phyloP scores from a whole-genome alignment of 495 filamentous ascomycete species.

The Xylaria castorea region DNA sequence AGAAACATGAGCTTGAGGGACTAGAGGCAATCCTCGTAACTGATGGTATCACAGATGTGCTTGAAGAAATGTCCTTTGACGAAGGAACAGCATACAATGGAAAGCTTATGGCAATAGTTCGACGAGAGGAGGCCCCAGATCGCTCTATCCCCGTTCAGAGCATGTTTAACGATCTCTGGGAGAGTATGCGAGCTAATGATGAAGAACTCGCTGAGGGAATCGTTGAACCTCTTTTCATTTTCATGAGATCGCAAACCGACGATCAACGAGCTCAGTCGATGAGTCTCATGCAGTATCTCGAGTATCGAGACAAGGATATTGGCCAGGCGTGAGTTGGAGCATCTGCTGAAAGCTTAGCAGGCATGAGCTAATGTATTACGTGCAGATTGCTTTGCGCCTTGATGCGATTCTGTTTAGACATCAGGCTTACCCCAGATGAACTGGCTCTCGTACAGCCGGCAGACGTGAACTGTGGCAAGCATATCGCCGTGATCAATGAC shows the following conservation, averaged over 20 bases:
- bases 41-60: conserved; percentile 36
- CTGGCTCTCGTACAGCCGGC: conserved; percentile 27
- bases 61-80: conserved; percentile 50
- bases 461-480: conserved; percentile 42
- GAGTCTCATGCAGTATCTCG: conserved; percentile 38
- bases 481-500: conserved; percentile 48
- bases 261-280: conserved; percentile 23
- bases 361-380: background rate
- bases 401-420: conserved; percentile 44
- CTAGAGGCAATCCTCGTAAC: background rate
- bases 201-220: conserved; percentile 41
- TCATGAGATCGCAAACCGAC: conserved; percentile 47
- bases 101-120: conserved; percentile 42
- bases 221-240: conserved; percentile 42
- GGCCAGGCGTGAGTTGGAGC: conserved; percentile 39
- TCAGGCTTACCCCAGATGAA: conserved; percentile 34
- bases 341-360: background rate
- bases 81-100: conserved; percentile 46
- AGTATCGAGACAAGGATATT: conserved; percentile 44
- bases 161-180: conserved; percentile 48
- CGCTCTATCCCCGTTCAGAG: conserved; percentile 42
- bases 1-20: background rate
- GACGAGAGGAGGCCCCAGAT: conserved; percentile 40
- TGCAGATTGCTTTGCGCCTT: conserved; percentile 33
- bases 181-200: conserved; percentile 45